Base-by-base conservation (phyloP, 371 early-diverging fungal species). In the Basidiobolus meristosporus region DNA sequence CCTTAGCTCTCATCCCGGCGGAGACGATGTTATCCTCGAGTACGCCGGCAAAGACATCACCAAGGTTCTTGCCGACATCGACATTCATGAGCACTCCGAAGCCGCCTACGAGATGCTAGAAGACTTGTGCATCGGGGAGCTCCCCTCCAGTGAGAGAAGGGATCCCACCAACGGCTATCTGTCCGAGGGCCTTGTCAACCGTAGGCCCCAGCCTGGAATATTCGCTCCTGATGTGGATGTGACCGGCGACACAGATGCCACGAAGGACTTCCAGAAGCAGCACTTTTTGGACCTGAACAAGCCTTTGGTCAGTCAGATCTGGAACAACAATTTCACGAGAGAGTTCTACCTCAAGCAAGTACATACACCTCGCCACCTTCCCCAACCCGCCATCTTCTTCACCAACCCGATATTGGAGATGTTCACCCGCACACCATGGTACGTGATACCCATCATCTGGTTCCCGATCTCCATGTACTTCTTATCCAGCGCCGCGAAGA, bases 391-490 rank as follows among this genome's bases (percentile, higher is more conserved):
- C 1, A 67, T 70, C 28, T 65, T 90, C 42, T 93, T 93, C 56
- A 75, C 67, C 14, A 63, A 64, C 26, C 62, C 67, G 39, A 50
- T 67, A 40, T 62, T 91, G 18, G 95, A 93, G 48, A 46, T 73
- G 31, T 63, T 92, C 15, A 73, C 87, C 16, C 67, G 70, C 38
- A 92, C 92, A 5, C 85, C 87, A 7, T 93, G 95, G 95, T 91
- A 64, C 50, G 68, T 84, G 11, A 73, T 93, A n/a, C 92, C 92
- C 5, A 34, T 78, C 0, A 52, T 88, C 33, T 93, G 93, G 92
- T 18, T 68, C 26, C 95, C 95, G 6, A 11, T 34, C 3, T 9
- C 37, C 3, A 18, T n/a, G 10, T 47, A 44, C 40, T 37, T 47
- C 37, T 42, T 48, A 31, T 34, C 34, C 16, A 18, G 18, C 5